Evolutionary conservation across 768 basidiomycete species (phyloP).

Genomic region (Heimioporus sp.): DNA sequence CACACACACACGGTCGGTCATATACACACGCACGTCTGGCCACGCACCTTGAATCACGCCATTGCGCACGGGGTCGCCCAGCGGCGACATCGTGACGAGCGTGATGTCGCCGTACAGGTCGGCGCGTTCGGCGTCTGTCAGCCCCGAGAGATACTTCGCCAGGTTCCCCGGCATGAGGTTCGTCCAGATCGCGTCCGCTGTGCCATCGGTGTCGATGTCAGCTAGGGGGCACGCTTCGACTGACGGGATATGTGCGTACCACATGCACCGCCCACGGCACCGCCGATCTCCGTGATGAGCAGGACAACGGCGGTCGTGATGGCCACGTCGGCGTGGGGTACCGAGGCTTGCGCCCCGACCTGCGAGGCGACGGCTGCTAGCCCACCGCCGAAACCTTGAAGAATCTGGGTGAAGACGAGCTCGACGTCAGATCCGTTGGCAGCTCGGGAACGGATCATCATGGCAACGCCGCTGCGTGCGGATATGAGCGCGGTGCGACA

Average conservation of each 20-base stretch:
- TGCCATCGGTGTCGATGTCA: not conserved
- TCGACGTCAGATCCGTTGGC: constrained; percentile 52
- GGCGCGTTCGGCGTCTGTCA: constrained; percentile 41
- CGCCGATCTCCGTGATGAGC: constrained; percentile 69
- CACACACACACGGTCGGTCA: not conserved
- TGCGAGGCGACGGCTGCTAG: constrained; percentile 57
- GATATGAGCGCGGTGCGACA: not conserved
- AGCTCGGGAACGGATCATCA: constrained; percentile 73
- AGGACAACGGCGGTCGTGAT: constrained; percentile 66
- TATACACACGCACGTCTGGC: too few relatives aligned
- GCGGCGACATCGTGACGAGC: constrained; percentile 44
- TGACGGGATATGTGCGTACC: constrained; percentile 37
- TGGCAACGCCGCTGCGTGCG: constrained; percentile 49
- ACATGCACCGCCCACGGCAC: constrained; percentile 60
- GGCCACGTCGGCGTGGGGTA: constrained; percentile 63
- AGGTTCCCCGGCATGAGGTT: constrained; percentile 65
- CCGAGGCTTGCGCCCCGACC: constrained; percentile 64
- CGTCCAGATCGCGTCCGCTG: constrained; percentile 66
- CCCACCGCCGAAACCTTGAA: constrained; percentile 76
- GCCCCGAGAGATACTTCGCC: constrained; percentile 49
- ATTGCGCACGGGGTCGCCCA: constrained; percentile 57
- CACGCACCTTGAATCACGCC: constrained; percentile 56
- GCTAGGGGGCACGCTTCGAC: too few relatives aligned
- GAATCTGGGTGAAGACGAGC: constrained; percentile 63
- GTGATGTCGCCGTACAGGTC: constrained; percentile 57